phyloP scores from a whole-genome alignment of 345 rosid genomes.

The Viola odorata region DNA sequence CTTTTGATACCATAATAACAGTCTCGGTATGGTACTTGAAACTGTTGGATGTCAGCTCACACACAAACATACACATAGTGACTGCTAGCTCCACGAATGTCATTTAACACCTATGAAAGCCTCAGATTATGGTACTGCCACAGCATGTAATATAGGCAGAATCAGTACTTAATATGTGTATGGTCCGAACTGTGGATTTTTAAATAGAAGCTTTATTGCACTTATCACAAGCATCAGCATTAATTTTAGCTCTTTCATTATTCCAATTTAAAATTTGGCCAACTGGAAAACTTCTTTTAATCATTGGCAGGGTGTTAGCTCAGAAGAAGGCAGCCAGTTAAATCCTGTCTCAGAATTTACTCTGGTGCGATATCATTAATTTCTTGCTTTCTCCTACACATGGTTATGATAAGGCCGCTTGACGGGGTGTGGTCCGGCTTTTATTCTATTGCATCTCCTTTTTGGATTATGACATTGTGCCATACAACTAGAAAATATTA shows the following conservation, averaged over 20 bases:
- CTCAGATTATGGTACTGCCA: too few relatives aligned
- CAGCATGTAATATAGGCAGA: too few relatives aligned
- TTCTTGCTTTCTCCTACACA: background rate
- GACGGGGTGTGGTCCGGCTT: background rate
- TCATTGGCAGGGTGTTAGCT: constrained; percentile 32
- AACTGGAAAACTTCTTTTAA: constrained; percentile 11
- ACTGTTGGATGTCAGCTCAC: too few relatives aligned
- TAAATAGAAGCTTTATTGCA: background rate
- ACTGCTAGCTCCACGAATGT: too few relatives aligned
- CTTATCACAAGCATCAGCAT: background rate
- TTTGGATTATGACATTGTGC: background rate
- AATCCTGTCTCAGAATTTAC: constrained; percentile 27
- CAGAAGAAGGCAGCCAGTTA: constrained; percentile 19
- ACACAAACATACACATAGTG: too few relatives aligned
- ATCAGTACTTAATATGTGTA: too few relatives aligned
- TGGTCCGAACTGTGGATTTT: too few relatives aligned
- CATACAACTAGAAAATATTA: constrained; percentile 20
- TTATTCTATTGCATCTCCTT: too few relatives aligned
- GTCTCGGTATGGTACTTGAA: too few relatives aligned
- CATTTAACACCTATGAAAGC: too few relatives aligned
- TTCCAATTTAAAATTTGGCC: background rate
- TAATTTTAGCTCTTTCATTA: background rate
- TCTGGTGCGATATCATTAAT: constrained; percentile 25
- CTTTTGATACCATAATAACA: too few relatives aligned
- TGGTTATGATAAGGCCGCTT: background rate